Base-by-base conservation (phyloP, 2,329 filamentous ascomycete species). In the Byssoonygena ceratinophila region DNA sequence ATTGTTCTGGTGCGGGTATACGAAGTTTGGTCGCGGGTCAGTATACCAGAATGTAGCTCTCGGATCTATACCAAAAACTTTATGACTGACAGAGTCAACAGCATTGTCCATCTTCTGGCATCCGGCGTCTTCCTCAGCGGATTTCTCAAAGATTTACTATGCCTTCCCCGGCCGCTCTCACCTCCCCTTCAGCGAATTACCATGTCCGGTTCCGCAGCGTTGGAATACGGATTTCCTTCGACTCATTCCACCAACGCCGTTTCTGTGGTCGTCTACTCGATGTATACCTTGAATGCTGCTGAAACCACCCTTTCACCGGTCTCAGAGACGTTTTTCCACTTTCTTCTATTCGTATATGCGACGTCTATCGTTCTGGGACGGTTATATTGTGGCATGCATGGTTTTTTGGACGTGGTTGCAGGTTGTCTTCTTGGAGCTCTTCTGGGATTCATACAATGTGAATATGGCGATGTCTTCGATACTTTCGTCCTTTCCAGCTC, bases 371-470 rank as follows among this genome's bases (percentile, higher is more conserved):
- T 96, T 37, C 74, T 97, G 57, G 92, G 92, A 4, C 82, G 92
- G 18, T 75, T 98, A 32, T 97, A 98, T 72, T 98, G 92, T 65
- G 92, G 92, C 56, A 98, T 98, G 92, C 92, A 98, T 70, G 92
- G 92, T 9, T 95, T 97, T 70, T 76, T 92, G 40, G 92, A 98
- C 68, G 89, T 97, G 22, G 71, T 92, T 12, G 69, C 92, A 53
- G 92, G 92, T 5, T 87, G 84, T 51, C 61, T 82, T 12, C 76
- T 96, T 52, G 92, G 92, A 29, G 84, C 82, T 9, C 69, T 78
- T 4, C 75, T 85, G 32, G 78, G 78, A 1, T 67, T 75, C 18
- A 61, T 77, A 18, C 78, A 83, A 60, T 77, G 78, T 55, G 58
- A 69, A 5, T 79, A 71, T 52, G 80, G 79, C 18, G 68, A 76